Percentiles rank a stretch among this genome's conserved stretches.
Evolutionary conservation across 2,329 filamentous ascomycete genomes (phyloP).

Genomic region (Elsinoe australis): DNA sequence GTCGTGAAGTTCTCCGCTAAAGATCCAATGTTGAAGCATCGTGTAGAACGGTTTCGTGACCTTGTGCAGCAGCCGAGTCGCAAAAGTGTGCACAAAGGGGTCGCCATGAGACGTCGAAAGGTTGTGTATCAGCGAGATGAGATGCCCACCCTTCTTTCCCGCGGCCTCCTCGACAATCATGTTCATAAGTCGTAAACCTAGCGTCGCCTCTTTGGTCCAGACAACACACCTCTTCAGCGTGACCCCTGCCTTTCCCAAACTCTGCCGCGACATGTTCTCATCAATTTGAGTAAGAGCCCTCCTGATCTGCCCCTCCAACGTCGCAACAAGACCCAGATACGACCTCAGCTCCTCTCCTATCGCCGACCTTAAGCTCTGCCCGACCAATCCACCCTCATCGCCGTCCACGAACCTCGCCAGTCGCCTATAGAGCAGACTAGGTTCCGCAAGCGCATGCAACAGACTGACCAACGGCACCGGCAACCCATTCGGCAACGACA

Average conservation of each 20-base stretch:
- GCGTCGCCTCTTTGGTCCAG: conserved; percentile 95
- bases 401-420: conserved; percentile 76
- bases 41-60: conserved; percentile 95
- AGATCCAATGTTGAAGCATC: conserved; percentile 94
- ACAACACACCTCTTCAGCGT: conserved; percentile 93
- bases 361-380: conserved; percentile 83
- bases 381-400: conserved; percentile 73
- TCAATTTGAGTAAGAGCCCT: conserved; percentile 69
- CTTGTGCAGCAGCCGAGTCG: conserved; percentile 75
- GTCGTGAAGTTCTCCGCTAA: conserved; percentile 95
- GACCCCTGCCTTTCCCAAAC: conserved; percentile 77
- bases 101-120: conserved; percentile 93
- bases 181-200: conserved; percentile 88
- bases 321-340: conserved; percentile 84
- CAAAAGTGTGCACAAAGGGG: conserved; percentile 87
- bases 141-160: conserved; percentile 76
- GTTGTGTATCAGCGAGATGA: conserved; percentile 87
- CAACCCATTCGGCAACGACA: conserved; percentile 70
- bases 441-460: conserved; percentile 82
- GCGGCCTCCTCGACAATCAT: conserved; percentile 87
- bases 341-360: conserved; percentile 77
- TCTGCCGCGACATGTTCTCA: conserved; percentile 53
- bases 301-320: conserved; percentile 84
- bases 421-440: conserved; percentile 79
- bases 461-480: conserved; percentile 80